A percentile compares a stretch with the other conserved stretches of the same genome.
phyloP scores from a whole-genome alignment of 371 early-diverging fungal species.

The Blastocladiella emersonii region DNA sequence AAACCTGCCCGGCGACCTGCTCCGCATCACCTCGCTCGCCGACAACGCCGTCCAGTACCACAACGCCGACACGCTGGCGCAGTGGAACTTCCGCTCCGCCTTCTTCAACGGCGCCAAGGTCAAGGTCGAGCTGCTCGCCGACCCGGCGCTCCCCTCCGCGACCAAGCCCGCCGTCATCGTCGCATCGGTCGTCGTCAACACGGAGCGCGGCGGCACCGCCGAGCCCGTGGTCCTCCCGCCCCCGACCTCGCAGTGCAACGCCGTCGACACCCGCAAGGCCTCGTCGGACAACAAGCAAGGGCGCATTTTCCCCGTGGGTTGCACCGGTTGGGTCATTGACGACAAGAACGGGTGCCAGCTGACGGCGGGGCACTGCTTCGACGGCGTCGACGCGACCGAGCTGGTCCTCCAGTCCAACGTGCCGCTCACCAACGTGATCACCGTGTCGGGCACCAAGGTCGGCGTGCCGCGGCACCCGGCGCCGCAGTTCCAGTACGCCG shows the following conservation, averaged over 20 bases:
- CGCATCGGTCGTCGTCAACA: conserved; percentile 2
- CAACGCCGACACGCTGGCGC: background rate
- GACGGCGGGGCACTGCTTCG: conserved; percentile 7
- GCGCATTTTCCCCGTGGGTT: conserved; percentile 6
- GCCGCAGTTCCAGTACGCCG: conserved; percentile 3
- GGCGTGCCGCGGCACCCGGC: conserved; percentile 5
- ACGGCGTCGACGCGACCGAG: background rate
- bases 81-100: conserved; percentile 6
- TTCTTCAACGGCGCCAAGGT: conserved; percentile 6
- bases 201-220: background rate
- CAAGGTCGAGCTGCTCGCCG: background rate
- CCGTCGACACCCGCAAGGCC: background rate
- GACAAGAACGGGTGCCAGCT: background rate
- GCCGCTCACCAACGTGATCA: background rate
- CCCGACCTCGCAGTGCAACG: background rate
- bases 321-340: conserved; percentile 7
- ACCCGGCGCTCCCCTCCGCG: background rate
- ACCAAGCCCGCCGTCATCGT: conserved; percentile 1
- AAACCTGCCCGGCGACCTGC: background rate
- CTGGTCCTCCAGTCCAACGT: conserved; percentile 3
- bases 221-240: background rate
- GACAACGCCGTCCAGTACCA: conserved; percentile 6
- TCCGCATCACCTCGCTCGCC: background rate
- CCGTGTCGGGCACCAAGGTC: background rate
- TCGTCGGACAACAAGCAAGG: background rate